Evolutionary conservation across 306 rosid species (phyloP).

Genomic region (Citrullus amarus): DNA sequence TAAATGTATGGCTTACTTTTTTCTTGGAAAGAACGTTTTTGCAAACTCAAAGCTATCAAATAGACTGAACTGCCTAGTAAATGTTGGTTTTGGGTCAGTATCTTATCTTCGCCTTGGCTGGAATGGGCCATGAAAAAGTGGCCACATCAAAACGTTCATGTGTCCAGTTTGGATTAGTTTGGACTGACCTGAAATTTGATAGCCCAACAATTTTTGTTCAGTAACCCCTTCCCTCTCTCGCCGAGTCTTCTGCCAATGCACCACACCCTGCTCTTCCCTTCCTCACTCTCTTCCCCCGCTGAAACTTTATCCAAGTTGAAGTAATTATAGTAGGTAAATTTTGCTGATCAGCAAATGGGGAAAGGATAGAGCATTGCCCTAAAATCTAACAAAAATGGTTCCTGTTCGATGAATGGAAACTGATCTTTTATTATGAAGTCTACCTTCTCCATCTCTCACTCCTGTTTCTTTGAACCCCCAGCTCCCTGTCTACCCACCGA

Average conservation of each 20-base stretch:
- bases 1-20: not conserved
- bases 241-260: not conserved
- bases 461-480: not conserved
- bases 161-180: not conserved
- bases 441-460: not conserved
- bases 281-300: not conserved
- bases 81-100: not conserved
- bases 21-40: not conserved
- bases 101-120: not conserved
- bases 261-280: not conserved
- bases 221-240: not conserved
- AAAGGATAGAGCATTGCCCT: not conserved
- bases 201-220: not conserved
- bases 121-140: not conserved
- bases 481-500: not conserved
- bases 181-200: not conserved
- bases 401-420: not conserved
- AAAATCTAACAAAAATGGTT: not conserved
- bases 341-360: not conserved
- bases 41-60: not conserved
- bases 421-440: not conserved
- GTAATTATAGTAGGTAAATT: not conserved
- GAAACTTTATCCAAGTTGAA: not conserved
- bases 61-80: not conserved
- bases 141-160: not conserved